Base-by-base conservation (phyloP, 2,329 filamentous ascomycete genomes). In the Aspergillus terreus region DNA sequence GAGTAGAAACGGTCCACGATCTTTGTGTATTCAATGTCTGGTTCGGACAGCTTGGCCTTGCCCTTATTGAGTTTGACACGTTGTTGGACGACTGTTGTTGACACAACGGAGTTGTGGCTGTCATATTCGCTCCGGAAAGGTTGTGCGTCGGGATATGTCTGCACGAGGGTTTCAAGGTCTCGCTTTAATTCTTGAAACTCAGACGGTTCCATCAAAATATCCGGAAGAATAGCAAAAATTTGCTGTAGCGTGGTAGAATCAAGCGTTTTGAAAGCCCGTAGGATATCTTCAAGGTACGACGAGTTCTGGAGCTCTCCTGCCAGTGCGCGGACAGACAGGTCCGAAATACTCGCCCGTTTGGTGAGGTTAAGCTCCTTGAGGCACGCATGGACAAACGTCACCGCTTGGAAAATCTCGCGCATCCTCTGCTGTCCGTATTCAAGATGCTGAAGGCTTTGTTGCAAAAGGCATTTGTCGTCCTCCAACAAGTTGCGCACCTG, bases 41-140 rank as follows among this genome's bases (percentile, higher is more conserved):
- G 71, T 53, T 78, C 71, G 0, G 81, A 78, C 3, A 83, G 67
- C 6, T 76, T 72, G 2, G 78, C 75, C 60, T 79, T 81, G 50
- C 79, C 77, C 62, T 81, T 83, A 66, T 76, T 82, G 19, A 84
- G 69, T 47, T 79, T 76, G 17, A 84, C 78, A 56, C 82, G 82
- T 57, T 83, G 79, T 15, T 81, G 78, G 2, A 83, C 76, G n/a
- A 84, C 72, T 0, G 81, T 83, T 3, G 82, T 82, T 51, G 79
- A 73, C 5, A 82, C 65, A 15, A 76, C 78, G 4, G 78, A 76
- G 57, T 78, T 77, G 40, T 86, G 85, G 10, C 86, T 79, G 60
- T 86, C 86, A 68, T 94, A 88, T 65, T 86, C 86, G 71, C 86
- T 95, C 55, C 85, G 84, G 27, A 95, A 77, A 4, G 77, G 70